Conservation (phyloP, 805 yeast genomes). For the Saturnispora serradocipensis region DNA sequence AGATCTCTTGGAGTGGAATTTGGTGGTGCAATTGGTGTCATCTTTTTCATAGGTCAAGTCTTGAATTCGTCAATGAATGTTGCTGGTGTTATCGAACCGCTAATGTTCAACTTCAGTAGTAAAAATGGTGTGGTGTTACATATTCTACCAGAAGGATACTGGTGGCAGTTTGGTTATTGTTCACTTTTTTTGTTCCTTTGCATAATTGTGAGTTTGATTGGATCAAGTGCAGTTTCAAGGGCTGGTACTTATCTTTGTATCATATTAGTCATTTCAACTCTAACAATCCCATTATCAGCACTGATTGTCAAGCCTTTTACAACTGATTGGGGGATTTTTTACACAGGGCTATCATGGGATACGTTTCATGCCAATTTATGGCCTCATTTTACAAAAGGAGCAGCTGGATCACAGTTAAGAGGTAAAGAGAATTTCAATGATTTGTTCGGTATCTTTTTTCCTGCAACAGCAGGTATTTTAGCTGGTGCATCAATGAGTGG, state of each 20-base stretch:
- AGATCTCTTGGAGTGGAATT: slow-evolving; percentile 95
- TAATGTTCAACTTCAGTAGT: slow-evolving; percentile 67
- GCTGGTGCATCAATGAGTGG: slow-evolving; percentile 99
- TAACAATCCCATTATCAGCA: slow-evolving; percentile 75
- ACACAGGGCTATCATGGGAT: slow-evolving; percentile 67
- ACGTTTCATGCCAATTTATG: slow-evolving; percentile 58
- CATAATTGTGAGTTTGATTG: slow-evolving; percentile 68
- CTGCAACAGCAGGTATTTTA: slow-evolving; percentile 96
- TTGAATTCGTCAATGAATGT: slow-evolving; percentile 87
- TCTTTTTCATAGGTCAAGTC: slow-evolving; percentile 91
- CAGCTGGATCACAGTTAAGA: slow-evolving; percentile 73
- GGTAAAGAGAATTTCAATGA: slow-evolving; percentile 69
- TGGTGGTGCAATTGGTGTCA: slow-evolving; percentile 95
- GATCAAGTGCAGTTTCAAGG: slow-evolving; percentile 70
- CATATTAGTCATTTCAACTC: slow-evolving; percentile 56
- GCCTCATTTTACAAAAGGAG: slow-evolving; percentile 80
- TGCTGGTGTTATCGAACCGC: slow-evolving; percentile 90
- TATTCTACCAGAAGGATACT: slow-evolving; percentile 54
- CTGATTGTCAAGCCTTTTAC: slow-evolving; percentile 57
- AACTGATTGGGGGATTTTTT: slow-evolving; percentile 39
- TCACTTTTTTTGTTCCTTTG: slow-evolving; percentile 61
- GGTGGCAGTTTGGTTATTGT: slow-evolving; percentile 65
- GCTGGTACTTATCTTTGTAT: slow-evolving; percentile 72
- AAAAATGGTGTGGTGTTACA: slow-evolving; percentile 45
- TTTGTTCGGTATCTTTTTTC: slow-evolving; percentile 91